These are phyloP conservation scores for Oleoguttula mirabilis DNA, from an alignment of 495 filamentous ascomycete species.

Conservation along the genomic window DNA sequence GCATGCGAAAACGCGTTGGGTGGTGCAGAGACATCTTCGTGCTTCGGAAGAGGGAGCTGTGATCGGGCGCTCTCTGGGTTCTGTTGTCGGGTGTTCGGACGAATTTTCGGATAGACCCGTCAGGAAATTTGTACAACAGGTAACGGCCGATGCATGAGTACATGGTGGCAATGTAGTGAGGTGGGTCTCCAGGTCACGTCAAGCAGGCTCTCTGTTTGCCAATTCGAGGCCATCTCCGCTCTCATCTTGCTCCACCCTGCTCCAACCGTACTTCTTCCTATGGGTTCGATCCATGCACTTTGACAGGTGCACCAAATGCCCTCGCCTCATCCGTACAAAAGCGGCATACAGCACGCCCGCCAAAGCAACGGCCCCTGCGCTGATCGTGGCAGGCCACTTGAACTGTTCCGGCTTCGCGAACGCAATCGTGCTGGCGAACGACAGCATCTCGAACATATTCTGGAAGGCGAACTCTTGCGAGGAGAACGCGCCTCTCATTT, in stretches of 20 bases:
- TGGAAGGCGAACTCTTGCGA: slow-evolving; percentile 49
- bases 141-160: too few relatives aligned
- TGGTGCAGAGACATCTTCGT: too few relatives aligned
- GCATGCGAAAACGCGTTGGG: too few relatives aligned
- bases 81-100: too few relatives aligned
- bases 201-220: too few relatives aligned
- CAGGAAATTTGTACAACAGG: too few relatives aligned
- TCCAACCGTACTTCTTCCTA: slow-evolving; percentile 1
- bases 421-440: slow-evolving; percentile 48
- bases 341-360: slow-evolving; percentile 42
- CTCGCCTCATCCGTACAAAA: slow-evolving; percentile 46
- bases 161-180: too few relatives aligned
- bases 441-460: slow-evolving; percentile 53
- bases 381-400: slow-evolving; percentile 47
- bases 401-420: slow-evolving; percentile 48
- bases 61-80: too few relatives aligned
- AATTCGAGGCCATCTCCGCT: too few relatives aligned
- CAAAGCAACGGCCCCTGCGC: slow-evolving; percentile 37
- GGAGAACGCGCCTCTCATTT: slow-evolving; percentile 47
- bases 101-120: too few relatives aligned
- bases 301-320: slow-evolving; percentile 48
- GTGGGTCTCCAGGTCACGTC: too few relatives aligned
- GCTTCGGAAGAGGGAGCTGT: too few relatives aligned
- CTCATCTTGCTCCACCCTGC: slow-evolving; percentile 1
- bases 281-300: slow-evolving; percentile 2